phyloP scores from a whole-genome alignment of 2,329 filamentous ascomycete species.

The Aspergillus bombycis region DNA sequence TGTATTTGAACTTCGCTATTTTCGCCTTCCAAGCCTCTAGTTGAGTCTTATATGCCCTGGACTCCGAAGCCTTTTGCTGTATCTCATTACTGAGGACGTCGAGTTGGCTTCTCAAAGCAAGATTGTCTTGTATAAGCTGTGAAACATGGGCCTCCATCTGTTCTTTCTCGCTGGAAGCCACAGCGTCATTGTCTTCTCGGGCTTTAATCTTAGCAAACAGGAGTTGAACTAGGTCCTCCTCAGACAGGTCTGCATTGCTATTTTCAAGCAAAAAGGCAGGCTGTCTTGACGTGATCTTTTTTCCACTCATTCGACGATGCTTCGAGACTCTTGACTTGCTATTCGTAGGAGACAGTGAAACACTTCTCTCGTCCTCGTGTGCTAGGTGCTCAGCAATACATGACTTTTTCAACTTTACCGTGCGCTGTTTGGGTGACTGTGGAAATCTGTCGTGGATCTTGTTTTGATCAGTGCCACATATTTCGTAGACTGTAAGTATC shows the following conservation, averaged over 20 bases:
- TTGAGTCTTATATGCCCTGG: slow-evolving; percentile 24
- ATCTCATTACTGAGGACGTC: slow-evolving; percentile 20
- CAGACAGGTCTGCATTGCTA: slow-evolving; percentile 25
- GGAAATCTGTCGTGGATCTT: neutral
- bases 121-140: slow-evolving; percentile 32
- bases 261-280: neutral
- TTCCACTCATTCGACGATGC: slow-evolving; percentile 15
- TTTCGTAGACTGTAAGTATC: neutral
- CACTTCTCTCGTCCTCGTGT: neutral
- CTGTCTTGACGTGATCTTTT: neutral
- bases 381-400: neutral
- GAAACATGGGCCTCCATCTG: slow-evolving; percentile 32
- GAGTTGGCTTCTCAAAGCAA: slow-evolving; percentile 29
- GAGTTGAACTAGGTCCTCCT: slow-evolving; percentile 41
- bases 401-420: neutral
- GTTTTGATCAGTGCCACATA: neutral
- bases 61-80: slow-evolving; percentile 25
- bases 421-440: neutral
- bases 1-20: slow-evolving; percentile 33
- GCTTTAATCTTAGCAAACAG: slow-evolving; percentile 37
- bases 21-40: slow-evolving; percentile 40
- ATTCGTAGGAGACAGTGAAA: neutral
- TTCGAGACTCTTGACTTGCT: slow-evolving; percentile 22
- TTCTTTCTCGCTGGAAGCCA: slow-evolving; percentile 23
- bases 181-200: slow-evolving; percentile 38